A percentile compares a stretch with the other conserved stretches of the same genome.
phyloP scores from a whole-genome alignment of 495 filamentous ascomycete genomes.

The Lophiostoma macrostomum region DNA sequence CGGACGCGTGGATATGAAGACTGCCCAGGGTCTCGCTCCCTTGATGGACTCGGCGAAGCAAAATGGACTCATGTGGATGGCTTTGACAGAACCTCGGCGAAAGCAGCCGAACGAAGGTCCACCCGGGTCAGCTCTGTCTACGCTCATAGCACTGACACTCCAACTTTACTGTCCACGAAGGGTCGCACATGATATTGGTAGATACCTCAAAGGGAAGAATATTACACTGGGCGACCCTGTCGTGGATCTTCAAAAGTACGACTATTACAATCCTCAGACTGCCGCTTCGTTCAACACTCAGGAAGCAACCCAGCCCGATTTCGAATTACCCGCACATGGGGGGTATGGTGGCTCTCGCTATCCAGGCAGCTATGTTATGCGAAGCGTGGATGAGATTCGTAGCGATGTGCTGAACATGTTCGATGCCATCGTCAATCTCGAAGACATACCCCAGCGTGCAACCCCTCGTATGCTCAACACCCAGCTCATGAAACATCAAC shows the following conservation, averaged over 20 bases:
- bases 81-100: constrained; percentile 61
- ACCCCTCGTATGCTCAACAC: constrained; percentile 61
- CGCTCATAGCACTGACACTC: constrained; percentile 57
- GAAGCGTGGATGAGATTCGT: constrained; percentile 79
- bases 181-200: constrained; percentile 60
- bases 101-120: constrained; percentile 52
- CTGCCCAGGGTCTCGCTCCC: constrained; percentile 63
- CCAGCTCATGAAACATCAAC: constrained; percentile 78
- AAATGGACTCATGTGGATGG: constrained; percentile 60
- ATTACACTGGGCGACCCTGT: constrained; percentile 54
- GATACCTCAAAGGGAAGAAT: constrained; percentile 59
- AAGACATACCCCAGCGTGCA: constrained; percentile 75
- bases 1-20: constrained; percentile 68
- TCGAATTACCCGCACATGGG: neutral
- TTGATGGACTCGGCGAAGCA: constrained; percentile 61
- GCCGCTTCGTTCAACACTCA: neutral
- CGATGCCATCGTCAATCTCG: constrained; percentile 68
- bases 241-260: constrained; percentile 12
- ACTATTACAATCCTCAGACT: constrained; percentile 32
- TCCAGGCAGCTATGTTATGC: constrained; percentile 47
- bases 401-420: constrained; percentile 85
- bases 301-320: neutral
- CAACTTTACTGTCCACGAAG: constrained; percentile 78
- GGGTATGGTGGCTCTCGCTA: neutral
- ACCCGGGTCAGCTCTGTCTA: constrained; percentile 53